Evolutionary conservation across 2,329 filamentous ascomycete species (phyloP), one percentile per base, ranked within the genome.

Genomic region (Pseudogymnoascus pannorum): DNA sequence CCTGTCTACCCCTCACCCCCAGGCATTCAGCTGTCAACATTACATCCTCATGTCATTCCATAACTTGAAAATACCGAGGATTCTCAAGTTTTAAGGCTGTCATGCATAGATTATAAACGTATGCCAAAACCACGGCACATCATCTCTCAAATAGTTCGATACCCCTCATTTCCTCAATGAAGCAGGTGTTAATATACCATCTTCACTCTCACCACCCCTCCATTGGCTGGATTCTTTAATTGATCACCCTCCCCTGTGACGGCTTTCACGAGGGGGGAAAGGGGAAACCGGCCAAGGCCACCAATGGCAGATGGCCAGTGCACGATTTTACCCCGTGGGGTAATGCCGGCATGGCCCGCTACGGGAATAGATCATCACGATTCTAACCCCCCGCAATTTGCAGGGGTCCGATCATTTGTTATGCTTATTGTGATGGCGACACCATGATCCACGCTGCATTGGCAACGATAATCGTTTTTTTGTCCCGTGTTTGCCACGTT

Each of bases 361-460:
- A 54, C 44, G 44, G 44, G 44, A 31, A 54, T 54, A 31, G 44
- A 31, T 54, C 44, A 54, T 7, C 44, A 18, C 2, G 8, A 31
- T 18, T 54, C 24, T 9, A n/a, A 14, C 14, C 24, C 44, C 42
- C 36, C 36, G 24, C 44, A 54, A 54, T 54, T 54, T 31, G 7
- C 44, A 54, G 44, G 44, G 44, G n/a, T 54, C 3, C 2, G 44
- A 54, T 31, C n/a, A 18, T 18, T 18, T 54, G 26, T 54, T 54
- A 54, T 54, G 44, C 44, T 54, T 54, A 54, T 54, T 54, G 44
- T 54, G n/a, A 18, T 54, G 44, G 44, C n/a, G 44, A 54, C 44
- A 54, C 44, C 24, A 54, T 54, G 44, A 54, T 54, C 44, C 44
- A 31, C 44, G 44, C 9, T 54, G 44, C 44, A 54, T 54, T 18